These are phyloP conservation scores for Fusarium pininemorale DNA, from an alignment of 2,329 filamentous ascomycete genomes.

Conservation along the genomic window DNA sequence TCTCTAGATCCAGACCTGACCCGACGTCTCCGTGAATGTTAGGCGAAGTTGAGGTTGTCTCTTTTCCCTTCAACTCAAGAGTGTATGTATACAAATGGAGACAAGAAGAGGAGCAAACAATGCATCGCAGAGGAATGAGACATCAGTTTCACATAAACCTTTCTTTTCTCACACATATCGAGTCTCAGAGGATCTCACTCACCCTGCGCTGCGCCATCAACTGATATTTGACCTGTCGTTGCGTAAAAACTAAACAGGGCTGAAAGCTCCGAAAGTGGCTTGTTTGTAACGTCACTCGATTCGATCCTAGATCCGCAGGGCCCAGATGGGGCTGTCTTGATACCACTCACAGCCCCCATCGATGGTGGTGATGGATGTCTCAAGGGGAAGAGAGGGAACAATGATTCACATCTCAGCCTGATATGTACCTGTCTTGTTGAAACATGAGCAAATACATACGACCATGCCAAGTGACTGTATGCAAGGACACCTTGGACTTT, in stretches of 20 bases:
- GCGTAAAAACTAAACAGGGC: constrained; percentile 20
- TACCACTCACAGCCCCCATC: neutral
- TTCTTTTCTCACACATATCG: neutral
- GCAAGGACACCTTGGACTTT: neutral
- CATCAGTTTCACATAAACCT: neutral
- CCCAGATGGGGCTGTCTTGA: constrained; percentile 7
- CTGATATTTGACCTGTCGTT: constrained; percentile 29
- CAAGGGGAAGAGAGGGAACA: constrained; percentile 2
- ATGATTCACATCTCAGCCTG: neutral
- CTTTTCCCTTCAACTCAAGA: constrained; percentile 3
- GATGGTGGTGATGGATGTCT: neutral
- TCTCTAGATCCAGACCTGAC: neutral
- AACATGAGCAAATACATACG: neutral
- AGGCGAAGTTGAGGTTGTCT: constrained; percentile 9
- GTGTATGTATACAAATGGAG: neutral
- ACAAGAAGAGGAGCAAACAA: neutral
- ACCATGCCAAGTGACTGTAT: neutral
- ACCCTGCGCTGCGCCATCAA: constrained; percentile 7
- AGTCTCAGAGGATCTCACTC: neutral
- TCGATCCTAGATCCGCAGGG: constrained; percentile 18
- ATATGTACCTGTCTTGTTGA: neutral
- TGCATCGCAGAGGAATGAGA: neutral
- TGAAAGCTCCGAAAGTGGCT: neutral
- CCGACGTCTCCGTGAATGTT: neutral
- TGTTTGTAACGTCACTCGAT: constrained; percentile 20